Evolutionary conservation across 2,329 filamentous ascomycete species (phyloP), one percentile per base, ranked within the genome.

Genomic region (Ophiostoma angusticollis): DNA sequence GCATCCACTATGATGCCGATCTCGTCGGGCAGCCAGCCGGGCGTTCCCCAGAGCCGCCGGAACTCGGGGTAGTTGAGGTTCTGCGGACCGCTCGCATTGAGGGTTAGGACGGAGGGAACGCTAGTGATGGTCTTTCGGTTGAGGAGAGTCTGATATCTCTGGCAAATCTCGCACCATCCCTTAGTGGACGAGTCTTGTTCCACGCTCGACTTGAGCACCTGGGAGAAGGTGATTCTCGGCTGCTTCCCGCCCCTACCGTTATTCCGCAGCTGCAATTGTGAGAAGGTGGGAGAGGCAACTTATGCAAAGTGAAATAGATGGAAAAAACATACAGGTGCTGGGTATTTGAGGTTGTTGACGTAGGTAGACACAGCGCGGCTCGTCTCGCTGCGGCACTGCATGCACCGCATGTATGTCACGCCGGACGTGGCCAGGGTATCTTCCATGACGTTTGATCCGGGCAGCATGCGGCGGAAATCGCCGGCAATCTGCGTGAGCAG

Each of bases 151-250:
- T 94, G 86, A 56, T 98, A 96, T 18, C 85, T 74, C 48, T 86
- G 82, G 55, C 93, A 98, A 52, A 80, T 77, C 47, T 80, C 80
- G 55, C 91, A 98, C 87, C 87, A 98, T 6, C 91, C 91, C 51
- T 89, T 78, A 31, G 83, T 86, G 33, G 84, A 84, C 9, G 83
- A 82, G 56, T 95, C 85, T 38, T 85, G 72, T 59, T 96, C 89
- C 22, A 98, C 80, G 47, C 86, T 94, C 37, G 78, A 77, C 57
- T 95, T 94, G n/a, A 98, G 64, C 33, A 95, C 77, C 52, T 91
- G 83, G 0, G 86, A 93, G 56, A 98, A 98, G 37, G 70, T 84
- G 50, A 65, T 70, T 55, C 65, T 72, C 37, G 60, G 68, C 35
- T 61, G 59, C 56, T 70, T 71, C 31, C 61, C 56, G 41, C 66